Base-by-base conservation (phyloP, 176 grass and related monocot genomes). In the Calamus simplicifolius region DNA sequence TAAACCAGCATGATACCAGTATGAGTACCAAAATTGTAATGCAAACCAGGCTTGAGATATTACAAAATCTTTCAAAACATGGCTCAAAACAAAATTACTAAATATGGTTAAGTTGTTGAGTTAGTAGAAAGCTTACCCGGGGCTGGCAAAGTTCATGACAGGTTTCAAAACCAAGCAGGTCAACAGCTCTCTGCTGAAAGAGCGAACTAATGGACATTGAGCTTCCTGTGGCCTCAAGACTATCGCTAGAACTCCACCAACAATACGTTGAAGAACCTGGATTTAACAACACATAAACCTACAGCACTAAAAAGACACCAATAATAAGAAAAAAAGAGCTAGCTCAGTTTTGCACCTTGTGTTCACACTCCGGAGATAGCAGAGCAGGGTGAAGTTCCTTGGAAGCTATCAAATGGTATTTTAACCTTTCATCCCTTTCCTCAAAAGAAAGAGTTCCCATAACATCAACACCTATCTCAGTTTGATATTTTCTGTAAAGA, bases 331-430 rank as follows among this genome's bases (percentile, higher is more conserved):
- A 17, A 17, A 63, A 50, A 64, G 27, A 43, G 38, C 60, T 29
- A 75, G 73, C 13, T 61, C 8, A 63, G 67, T 57, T 19, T 65
- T 62, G 49, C 50, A 97, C 93, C 87, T 85, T 82, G 66, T 97
- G 82, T 77, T 97, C 93, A 57, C 75, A 80, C 67, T 97, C 81
- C 69, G 93, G 78, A 77, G 93, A 97, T 75, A 97, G 84, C 73
- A 97, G 69, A 54, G 93, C 93, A 71, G 84, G 93, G 74, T 92
- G 93, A 82, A 97, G 87, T 85, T 91, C 77, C 68, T 82, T 85
- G 54, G 93, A 85, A 56, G 82, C 84, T 54, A 92, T 91, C 68
- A 97, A 67, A 76, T 97, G 81, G 3, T 69, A 81, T 57, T 92
- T 97, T 69, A 97, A 65, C 50, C 63, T 85, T 57, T 97, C 93